These are phyloP conservation scores for Tylopilus sp. DNA, from an alignment of 768 basidiomycete species.

Conservation along the genomic window DNA sequence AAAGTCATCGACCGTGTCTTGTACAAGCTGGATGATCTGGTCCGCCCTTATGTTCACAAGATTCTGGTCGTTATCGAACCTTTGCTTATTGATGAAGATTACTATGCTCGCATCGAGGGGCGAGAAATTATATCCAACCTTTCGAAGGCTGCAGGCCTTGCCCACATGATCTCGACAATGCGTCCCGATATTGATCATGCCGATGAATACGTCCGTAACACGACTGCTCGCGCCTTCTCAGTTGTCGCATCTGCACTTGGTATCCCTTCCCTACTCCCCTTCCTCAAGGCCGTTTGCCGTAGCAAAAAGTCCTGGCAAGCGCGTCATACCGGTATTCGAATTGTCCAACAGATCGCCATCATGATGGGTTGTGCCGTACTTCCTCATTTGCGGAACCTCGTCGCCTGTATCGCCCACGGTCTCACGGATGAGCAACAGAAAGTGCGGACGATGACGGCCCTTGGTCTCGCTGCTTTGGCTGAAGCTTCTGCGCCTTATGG, in stretches of 20 bases:
- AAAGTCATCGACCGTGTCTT: constrained; percentile 99
- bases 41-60: constrained; percentile 98
- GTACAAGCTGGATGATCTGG: constrained; percentile 98
- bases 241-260: constrained; percentile 98
- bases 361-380: constrained; percentile 99
- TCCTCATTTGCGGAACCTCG: constrained; percentile 93
- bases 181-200: constrained; percentile 99
- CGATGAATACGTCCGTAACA: constrained; percentile 98
- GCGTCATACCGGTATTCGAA: constrained; percentile 97
- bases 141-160: constrained; percentile 97
- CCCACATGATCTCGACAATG: constrained; percentile 99
- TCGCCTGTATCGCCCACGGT: constrained; percentile 89
- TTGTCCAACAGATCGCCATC: constrained; percentile 98
- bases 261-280: constrained; percentile 95
- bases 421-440: constrained; percentile 78
- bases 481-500: constrained; percentile 98
- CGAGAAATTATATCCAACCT: constrained; percentile 99
- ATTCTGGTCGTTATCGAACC: constrained; percentile 99
- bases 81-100: constrained; percentile 96
- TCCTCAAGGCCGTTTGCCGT: constrained; percentile 97
- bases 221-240: constrained; percentile 97
- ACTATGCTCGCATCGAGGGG: constrained; percentile 94
- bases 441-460: constrained; percentile 76
- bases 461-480: constrained; percentile 84
- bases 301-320: constrained; percentile 99